Conservation (phyloP, 306 rosid species). For the Rubus parviflorus region DNA sequence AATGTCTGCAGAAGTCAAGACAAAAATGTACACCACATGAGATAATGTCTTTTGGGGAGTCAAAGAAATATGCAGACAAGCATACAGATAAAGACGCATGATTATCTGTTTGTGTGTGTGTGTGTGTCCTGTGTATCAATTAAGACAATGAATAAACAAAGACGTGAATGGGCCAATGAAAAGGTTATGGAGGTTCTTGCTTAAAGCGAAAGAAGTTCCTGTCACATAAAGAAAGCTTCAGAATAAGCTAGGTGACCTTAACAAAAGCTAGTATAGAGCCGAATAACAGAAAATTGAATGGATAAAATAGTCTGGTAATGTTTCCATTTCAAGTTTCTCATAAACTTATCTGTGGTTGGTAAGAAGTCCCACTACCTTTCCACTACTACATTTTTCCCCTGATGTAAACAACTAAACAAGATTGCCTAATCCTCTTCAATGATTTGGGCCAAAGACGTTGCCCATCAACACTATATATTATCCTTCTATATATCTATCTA, state of each 20-base stretch:
- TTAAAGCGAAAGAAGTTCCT: not conserved
- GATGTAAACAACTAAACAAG: not conserved
- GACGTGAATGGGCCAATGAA: not conserved
- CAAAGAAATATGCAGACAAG: not conserved
- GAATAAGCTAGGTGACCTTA: not conserved
- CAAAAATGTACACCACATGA: not conserved
- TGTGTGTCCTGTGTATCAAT: not conserved
- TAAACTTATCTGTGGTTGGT: not conserved
- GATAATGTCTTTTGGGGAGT: constrained; percentile 8
- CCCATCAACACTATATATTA: not conserved
- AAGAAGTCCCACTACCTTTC: not conserved
- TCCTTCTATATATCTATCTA: not conserved
- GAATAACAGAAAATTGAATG: not conserved
- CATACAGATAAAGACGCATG: not conserved
- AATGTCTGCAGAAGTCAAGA: constrained; percentile 58
- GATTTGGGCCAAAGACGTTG: not conserved
- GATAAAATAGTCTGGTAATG: not conserved
- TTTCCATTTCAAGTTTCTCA: not conserved
- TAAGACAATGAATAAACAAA: not conserved
- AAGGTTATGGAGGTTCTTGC: not conserved
- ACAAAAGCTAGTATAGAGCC: not conserved
- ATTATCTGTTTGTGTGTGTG: not conserved
- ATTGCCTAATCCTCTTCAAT: not conserved
- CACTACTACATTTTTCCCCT: not conserved
- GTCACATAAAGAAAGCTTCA: not conserved